Evolutionary conservation across 2,329 filamentous ascomycete species (phyloP), one percentile per base, ranked within the genome.

Genomic region (Neocucurbitaria cava): DNA sequence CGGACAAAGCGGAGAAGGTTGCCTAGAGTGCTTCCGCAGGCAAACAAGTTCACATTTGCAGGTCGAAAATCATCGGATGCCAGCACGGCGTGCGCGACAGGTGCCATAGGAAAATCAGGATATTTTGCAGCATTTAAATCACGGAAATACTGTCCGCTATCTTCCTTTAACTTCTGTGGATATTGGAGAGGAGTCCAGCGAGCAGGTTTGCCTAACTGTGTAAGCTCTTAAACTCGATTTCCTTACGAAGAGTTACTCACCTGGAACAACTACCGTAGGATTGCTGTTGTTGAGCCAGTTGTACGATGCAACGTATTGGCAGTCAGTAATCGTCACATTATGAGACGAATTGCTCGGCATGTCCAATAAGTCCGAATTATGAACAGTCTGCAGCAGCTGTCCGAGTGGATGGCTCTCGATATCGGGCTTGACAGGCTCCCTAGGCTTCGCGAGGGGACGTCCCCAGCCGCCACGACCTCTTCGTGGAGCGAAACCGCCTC

Each of bases 1-100:
- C 78, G 73, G 4, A 79, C 75, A 58, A 87, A 89, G 1, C 85
- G 79, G 1, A 89, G 73, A 0, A 90, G 79, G 63, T 84, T 87
- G 0, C 85, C 83, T 0, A 90, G 54, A 0, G 85, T 88, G 59
- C 82, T 88, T 0, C 80, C 79, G 54, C 87, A 90, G 0, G 78
- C 84, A 28, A 87, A 78, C 2, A 91, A 62, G 61, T 89, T 83
- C 30, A 87, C 60, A 0, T 64, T 54, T 0, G 60, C 48, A 2
- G 73, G 60, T 1, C 67, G 33, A 45, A 80, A 77, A 1, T 71
- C 58, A 3, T 81, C 62, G 8, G 72, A 63, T 1, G 65, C 65
- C 1, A 85, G 48, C 1, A 82, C 55, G 2, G 81, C 75, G 46
- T 74, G 62, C 6, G 85, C 75, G 0, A 80, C 76, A 1, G 85